phyloP scores from a whole-genome alignment of 2,329 filamentous ascomycete genomes.

The Fusarium sororula region DNA sequence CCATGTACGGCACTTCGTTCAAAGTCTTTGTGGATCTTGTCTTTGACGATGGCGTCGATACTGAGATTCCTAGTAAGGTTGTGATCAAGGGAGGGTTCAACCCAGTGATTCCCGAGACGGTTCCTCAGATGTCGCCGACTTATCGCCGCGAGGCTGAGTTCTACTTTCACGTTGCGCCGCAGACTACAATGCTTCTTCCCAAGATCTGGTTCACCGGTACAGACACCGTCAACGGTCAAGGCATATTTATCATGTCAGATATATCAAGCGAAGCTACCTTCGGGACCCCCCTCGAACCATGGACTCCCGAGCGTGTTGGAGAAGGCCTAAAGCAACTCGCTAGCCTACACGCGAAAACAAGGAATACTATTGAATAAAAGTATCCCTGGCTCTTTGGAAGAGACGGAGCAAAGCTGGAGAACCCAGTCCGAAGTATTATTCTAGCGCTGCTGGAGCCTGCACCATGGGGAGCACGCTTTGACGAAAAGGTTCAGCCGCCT shows the following conservation, averaged over 20 bases:
- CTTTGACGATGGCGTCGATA: background rate
- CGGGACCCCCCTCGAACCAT: background rate
- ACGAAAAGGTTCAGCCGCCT: background rate
- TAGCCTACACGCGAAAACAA: background rate
- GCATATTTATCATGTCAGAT: background rate
- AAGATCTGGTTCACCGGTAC: background rate
- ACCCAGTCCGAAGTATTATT: background rate
- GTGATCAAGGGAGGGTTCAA: background rate
- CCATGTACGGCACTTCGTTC: background rate
- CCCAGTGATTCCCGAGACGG: background rate
- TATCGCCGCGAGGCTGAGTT: slow-evolving; percentile 3
- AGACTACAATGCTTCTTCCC: background rate
- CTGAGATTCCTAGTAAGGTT: background rate
- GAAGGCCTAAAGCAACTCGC: background rate
- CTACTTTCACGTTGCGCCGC: background rate
- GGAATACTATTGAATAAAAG: background rate
- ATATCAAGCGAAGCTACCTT: background rate
- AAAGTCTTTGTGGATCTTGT: background rate
- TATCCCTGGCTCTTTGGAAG: background rate
- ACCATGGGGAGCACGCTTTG: background rate
- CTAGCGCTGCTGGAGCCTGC: background rate
- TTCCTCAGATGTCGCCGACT: background rate
- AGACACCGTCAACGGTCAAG: background rate
- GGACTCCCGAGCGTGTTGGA: background rate
- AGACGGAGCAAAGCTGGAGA: background rate